phyloP scores from a whole-genome alignment of 768 basidiomycete species.

The Tulasnella sp. region DNA sequence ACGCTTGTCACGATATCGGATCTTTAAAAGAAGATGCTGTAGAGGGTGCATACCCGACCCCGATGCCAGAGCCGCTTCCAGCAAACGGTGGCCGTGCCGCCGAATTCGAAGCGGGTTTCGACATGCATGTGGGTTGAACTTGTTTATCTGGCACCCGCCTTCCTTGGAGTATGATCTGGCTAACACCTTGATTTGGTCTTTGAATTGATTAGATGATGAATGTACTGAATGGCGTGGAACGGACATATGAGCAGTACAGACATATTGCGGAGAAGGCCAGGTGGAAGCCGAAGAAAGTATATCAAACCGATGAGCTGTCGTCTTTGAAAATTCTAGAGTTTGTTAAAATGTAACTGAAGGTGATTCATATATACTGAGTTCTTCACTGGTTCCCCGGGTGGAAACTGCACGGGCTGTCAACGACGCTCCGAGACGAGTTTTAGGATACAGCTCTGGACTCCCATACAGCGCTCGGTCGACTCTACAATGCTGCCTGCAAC shows the following conservation, averaged over 20 bases:
- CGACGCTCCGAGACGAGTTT: no score
- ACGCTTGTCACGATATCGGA: slow-evolving; percentile 11
- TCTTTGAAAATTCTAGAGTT: slow-evolving; percentile 9
- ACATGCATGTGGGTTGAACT: not conserved
- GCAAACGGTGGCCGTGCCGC: slow-evolving; percentile 25
- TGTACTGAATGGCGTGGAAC: not conserved
- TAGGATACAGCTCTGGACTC: no score
- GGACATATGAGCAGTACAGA: not conserved
- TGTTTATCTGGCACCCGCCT: no score
- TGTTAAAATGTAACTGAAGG: not conserved
- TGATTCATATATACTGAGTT: no score
- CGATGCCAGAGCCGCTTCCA: not conserved
- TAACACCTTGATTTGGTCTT: no score
- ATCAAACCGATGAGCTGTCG: not conserved
- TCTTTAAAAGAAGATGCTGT: not conserved
- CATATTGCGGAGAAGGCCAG: not conserved
- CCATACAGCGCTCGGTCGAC: no score
- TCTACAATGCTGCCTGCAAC: no score
- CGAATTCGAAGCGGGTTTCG: not conserved
- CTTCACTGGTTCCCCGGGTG: no score
- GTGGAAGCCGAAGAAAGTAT: slow-evolving; percentile 3
- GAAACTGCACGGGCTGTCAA: no score
- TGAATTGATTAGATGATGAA: not conserved
- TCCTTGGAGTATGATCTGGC: no score
- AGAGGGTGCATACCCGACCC: slow-evolving; percentile 15